Percentiles rank a stretch among this genome's conserved stretches.
Conservation (phyloP, 805 yeast species). For the Metschnikowia orientalis region DNA sequence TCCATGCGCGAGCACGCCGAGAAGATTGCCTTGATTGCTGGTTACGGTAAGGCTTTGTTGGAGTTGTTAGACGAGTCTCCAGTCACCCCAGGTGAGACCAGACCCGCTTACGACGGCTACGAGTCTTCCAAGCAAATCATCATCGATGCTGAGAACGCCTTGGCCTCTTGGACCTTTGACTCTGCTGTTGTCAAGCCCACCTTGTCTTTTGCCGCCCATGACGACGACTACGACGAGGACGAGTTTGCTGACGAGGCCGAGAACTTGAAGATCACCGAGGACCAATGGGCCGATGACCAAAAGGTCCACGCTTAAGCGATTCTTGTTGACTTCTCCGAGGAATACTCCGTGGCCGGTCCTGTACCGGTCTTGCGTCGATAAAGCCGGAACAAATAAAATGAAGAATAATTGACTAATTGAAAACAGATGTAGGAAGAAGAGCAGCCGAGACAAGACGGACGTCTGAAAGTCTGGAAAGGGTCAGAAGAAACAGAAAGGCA, state of each 20-base stretch:
- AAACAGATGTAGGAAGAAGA: too few relatives aligned
- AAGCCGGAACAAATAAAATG: too few relatives aligned
- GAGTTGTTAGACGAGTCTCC: slow-evolving; percentile 81
- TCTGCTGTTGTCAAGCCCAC: slow-evolving; percentile 80
- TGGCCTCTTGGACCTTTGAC: slow-evolving; percentile 81
- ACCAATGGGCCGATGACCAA: slow-evolving; percentile 18
- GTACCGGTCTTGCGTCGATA: too few relatives aligned
- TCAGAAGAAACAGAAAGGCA: too few relatives aligned
- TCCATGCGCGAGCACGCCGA: slow-evolving; percentile 82
- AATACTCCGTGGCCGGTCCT: too few relatives aligned
- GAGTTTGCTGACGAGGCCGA: slow-evolving; percentile 45
- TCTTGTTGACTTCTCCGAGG: too few relatives aligned
- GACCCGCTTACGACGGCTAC: slow-evolving; percentile 85
- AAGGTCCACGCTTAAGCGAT: slow-evolving; percentile 16
- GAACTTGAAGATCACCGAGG: slow-evolving; percentile 40
- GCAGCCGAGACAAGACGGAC: too few relatives aligned
- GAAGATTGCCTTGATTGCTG: slow-evolving; percentile 80
- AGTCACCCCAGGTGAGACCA: slow-evolving; percentile 88
- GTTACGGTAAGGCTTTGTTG: slow-evolving; percentile 82
- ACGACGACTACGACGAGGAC: slow-evolving; percentile 48
- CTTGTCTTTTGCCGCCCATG: slow-evolving; percentile 53
- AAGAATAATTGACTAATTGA: too few relatives aligned
- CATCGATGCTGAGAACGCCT: slow-evolving; percentile 78
- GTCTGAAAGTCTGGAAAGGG: too few relatives aligned
- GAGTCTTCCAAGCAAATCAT: slow-evolving; percentile 86